These are phyloP conservation scores for Metarhizium guizhouense DNA, from an alignment of 2,329 filamentous ascomycete genomes.

Conservation along the genomic window DNA sequence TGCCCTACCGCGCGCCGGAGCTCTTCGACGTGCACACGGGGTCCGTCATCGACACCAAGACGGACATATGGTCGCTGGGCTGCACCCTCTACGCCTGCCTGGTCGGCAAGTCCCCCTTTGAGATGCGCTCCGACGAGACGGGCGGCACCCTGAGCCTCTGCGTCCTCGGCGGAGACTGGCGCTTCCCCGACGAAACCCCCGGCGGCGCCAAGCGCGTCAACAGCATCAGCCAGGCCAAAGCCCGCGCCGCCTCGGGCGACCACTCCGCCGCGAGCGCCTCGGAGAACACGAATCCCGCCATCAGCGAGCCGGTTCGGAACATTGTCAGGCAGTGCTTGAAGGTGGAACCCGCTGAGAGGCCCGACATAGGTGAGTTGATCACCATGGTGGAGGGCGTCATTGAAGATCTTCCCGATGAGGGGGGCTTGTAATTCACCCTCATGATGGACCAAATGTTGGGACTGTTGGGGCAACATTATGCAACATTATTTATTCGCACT, in stretches of 20 bases:
- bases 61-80: conserved; percentile 95
- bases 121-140: conserved; percentile 91
- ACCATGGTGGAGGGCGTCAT: conserved; percentile 67
- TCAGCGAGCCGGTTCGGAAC: conserved; percentile 77
- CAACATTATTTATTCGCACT: too few relatives aligned
- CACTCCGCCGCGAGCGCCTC: conserved; percentile 12
- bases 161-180: conserved; percentile 88
- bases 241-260: conserved; percentile 16
- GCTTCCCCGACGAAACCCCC: conserved; percentile 82
- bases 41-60: conserved; percentile 85
- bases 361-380: conserved; percentile 80
- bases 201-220: conserved; percentile 41
- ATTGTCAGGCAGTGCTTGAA: conserved; percentile 78
- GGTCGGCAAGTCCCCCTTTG: conserved; percentile 93
- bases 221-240: conserved; percentile 26
- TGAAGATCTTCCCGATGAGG: conserved; percentile 20
- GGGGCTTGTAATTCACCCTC: neutral
- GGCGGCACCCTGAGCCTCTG: conserved; percentile 89
- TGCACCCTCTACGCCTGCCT: conserved; percentile 97
- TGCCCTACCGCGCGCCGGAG: conserved; percentile 96
- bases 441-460: neutral
- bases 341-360: conserved; percentile 80
- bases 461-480: too few relatives aligned
- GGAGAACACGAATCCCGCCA: conserved; percentile 34
- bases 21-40: conserved; percentile 97